Base-by-base conservation (phyloP, 306 rosid genomes). In the Pterocarpus macrocarpus region DNA sequence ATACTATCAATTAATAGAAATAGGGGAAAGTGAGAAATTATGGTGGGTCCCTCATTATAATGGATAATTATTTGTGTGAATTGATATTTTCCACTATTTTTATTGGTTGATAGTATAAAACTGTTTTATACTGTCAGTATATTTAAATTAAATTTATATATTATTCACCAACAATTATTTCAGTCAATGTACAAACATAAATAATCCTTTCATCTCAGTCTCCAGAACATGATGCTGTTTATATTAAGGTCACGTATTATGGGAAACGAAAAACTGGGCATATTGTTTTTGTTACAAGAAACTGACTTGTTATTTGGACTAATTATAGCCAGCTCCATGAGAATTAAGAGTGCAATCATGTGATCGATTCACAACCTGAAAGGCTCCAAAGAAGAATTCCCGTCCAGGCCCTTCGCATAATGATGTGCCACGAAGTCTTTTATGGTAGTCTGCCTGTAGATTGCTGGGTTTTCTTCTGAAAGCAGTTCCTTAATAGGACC, bases 401-500 rank as follows among this genome's bases (percentile, higher is more conserved):
- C 92, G 41, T 89, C 82, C 14, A 81, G 74, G 3, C 87, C 87
- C 67, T 84, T 80, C 2, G 74, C 17, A 61, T 2, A 33, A 76
- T 62, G 34, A 43, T 76, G 52, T 12, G 32, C 3, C 33, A 69
- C 32, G 43, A 58, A 88, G 0, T 86, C 91, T 34, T 59, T 64
- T 3, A 81, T 13, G 7, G 84, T 68, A 5, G 71, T 74, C 13
- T 76, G 88, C 52, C 45, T 79, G 38, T 87, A 92, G 38, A 81
- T 62, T 4, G 90, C 80, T 30, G 89, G 88, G 30, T 82, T 81
- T 47, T 87, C 81, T 81, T 91, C 91, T 0, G 90, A 87, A 69
- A 86, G 8, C 34, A 91, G 69, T 63, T 91, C 90, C 74, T 91
- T 84, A 28, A 89, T 87, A 2, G 94, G 96, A 71, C 90, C 87